Percentiles rank a stretch among this genome's conserved stretches.
Conservation (phyloP, 495 filamentous ascomycete genomes). For the Talaromyces ruber region DNA sequence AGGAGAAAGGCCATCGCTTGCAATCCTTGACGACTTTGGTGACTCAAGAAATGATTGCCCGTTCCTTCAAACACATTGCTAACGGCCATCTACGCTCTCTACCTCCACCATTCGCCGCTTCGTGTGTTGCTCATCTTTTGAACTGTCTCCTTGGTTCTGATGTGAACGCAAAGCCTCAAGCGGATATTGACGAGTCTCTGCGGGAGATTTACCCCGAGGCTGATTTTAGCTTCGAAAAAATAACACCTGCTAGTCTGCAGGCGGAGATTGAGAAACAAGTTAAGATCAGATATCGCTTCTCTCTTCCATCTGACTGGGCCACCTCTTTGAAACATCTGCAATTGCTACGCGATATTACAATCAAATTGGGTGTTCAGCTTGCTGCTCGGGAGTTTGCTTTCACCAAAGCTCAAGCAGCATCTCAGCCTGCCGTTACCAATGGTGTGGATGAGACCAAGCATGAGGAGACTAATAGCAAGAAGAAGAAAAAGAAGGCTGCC, state of each 20-base stretch:
- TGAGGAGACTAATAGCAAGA: slow-evolving; percentile 63
- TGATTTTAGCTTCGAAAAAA: slow-evolving; percentile 72
- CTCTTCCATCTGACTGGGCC: slow-evolving; percentile 59
- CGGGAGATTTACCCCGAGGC: slow-evolving; percentile 68
- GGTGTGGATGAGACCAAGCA: slow-evolving; percentile 27
- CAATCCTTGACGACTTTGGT: slow-evolving; percentile 67
- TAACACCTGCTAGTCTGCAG: slow-evolving; percentile 63
- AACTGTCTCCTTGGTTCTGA: slow-evolving; percentile 85
- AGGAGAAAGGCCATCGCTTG: slow-evolving; percentile 59
- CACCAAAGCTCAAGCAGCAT: slow-evolving; percentile 33
- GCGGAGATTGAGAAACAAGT: slow-evolving; percentile 66
- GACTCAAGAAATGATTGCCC: slow-evolving; percentile 85
- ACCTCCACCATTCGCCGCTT: slow-evolving; percentile 65
- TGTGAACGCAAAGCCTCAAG: slow-evolving; percentile 65
- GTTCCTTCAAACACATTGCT: slow-evolving; percentile 89
- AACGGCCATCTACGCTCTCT: slow-evolving; percentile 71
- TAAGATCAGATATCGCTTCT: slow-evolving; percentile 62
- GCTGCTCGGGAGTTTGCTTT: slow-evolving; percentile 77
- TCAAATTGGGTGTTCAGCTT: slow-evolving; percentile 90
- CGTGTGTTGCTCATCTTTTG: slow-evolving; percentile 78
- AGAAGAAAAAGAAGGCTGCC: slow-evolving; percentile 59
- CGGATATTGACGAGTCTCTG: slow-evolving; percentile 68
- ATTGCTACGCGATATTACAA: slow-evolving; percentile 76
- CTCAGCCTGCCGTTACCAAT: slow-evolving; percentile 29
- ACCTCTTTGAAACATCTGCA: slow-evolving; percentile 63